Evolutionary conservation across 23 red algal species (phyloP), one percentile per base, ranked within the genome.

Genomic region (Agarophyton chilense): DNA sequence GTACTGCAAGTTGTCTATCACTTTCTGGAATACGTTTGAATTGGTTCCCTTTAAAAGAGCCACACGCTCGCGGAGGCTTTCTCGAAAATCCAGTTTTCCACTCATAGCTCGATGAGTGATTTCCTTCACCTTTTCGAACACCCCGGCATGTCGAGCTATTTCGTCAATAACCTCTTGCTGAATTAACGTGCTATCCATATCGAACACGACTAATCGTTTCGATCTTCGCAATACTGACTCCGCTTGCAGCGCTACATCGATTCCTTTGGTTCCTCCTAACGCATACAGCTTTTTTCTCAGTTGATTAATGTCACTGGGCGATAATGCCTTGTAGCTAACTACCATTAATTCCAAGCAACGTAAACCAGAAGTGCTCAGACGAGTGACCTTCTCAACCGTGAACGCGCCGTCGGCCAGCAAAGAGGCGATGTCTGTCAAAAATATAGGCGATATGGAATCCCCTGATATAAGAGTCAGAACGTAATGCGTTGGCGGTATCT

Each of bases 121-220:
- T 47, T 92, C 92, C 79, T 87, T 70, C 54, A 98, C 96, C 78
- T 88, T 76, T n/a, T 98, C 96, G 64, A 84, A 98, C 21, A 95
- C 92, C 22, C 94, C 94, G 13, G 96, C 96, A 40, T 98, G 73
- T 10, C 93, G 82, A 11, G 96, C 96, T n/a, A 98, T 67, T 77
- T 98, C 96, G 71, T 98, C 96, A 73, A 98, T 98, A 28, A 98
- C 96, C 73, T 98, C 96, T 78, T 98, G 96, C 43, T 98, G 96
- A 47, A 98, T 98, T 36, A 98, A 86, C 29, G 96, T 98, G 36
- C 75, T 86, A 82, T 98, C 96, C 96, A 98, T 98, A 73, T 98
- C 96, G 86, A 98, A 92, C 18, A 98, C 96, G 3, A 98, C 96
- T 19, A 98, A 70, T 50, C 96, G 71, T 49, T 95, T 98, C 33